phyloP scores from a whole-genome alignment of 305 asterid species.

The Fraxinus paxiana region DNA sequence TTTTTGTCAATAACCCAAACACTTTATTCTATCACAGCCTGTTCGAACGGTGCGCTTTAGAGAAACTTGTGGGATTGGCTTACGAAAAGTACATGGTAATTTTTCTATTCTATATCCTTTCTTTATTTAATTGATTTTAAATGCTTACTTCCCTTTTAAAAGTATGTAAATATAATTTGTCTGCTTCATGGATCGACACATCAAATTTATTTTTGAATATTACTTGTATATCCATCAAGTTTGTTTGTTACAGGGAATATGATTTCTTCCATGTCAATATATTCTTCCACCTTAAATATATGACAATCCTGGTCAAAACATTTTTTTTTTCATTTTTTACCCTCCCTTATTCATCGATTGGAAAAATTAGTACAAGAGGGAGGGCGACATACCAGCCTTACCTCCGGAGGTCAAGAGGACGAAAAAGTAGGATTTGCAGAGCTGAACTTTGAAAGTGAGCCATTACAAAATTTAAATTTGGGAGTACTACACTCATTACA shows the following conservation, averaged over 20 bases:
- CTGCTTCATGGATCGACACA: constrained; percentile 5
- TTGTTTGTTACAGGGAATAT: not conserved
- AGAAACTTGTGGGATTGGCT: constrained; percentile 75
- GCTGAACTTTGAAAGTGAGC: not conserved
- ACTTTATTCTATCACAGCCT: constrained; percentile 46
- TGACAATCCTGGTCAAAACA: not conserved
- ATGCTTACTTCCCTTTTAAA: constrained; percentile 15
- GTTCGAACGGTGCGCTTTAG: constrained; percentile 66
- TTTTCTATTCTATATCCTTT: constrained; percentile 20
- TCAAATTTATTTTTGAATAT: not conserved
- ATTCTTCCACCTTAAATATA: not conserved
- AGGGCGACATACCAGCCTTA: not conserved
- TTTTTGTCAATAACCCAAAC: constrained; percentile 26
- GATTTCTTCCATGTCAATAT: not conserved
- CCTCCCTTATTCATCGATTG: not conserved
- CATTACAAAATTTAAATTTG: not conserved
- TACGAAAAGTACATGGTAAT: constrained; percentile 85
- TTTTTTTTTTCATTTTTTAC: not conserved
- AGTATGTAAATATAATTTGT: constrained; percentile 14
- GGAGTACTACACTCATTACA: not conserved
- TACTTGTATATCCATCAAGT: not conserved
- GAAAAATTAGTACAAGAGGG: not conserved
- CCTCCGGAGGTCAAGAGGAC: not conserved
- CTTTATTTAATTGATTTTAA: constrained; percentile 14
- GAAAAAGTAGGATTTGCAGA: not conserved